Conservation (phyloP, 768 basidiomycete species). For the Lentinula sp. region DNA sequence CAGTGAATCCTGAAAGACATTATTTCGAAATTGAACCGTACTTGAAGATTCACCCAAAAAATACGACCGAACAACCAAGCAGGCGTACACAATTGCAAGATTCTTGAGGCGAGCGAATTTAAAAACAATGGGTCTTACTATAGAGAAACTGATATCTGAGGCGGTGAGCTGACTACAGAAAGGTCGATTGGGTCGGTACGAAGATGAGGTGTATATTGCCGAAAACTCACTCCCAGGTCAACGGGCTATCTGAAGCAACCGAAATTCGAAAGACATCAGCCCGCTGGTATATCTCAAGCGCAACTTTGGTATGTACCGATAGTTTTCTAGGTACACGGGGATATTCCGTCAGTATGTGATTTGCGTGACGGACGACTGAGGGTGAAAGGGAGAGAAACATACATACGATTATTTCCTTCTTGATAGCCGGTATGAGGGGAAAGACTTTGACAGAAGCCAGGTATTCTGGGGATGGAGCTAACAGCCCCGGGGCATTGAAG, state of each 20-base stretch:
- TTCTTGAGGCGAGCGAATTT: conserved; percentile 52
- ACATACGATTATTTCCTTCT: conserved; percentile 64
- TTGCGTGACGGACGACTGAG: conserved; percentile 13
- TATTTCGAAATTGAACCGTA: neutral
- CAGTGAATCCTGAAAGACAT: neutral
- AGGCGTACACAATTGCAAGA: conserved; percentile 54
- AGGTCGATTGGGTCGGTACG: neutral
- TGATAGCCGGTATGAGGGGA: conserved; percentile 71
- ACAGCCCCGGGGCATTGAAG: conserved; percentile 19
- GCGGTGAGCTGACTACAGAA: conserved; percentile 67
- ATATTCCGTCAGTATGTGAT: conserved; percentile 4
- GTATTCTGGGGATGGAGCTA: conserved; percentile 52
- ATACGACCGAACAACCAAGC: conserved; percentile 72
- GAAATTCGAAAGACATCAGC: neutral
- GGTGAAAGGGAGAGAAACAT: conserved; percentile 9
- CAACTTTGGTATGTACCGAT: conserved; percentile 31
- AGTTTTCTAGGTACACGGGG: conserved; percentile 23
- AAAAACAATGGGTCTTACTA: conserved; percentile 70
- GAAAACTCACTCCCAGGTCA: conserved; percentile 73
- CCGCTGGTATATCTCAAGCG: conserved; percentile 3
- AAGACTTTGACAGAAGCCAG: conserved; percentile 68
- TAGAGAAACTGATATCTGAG: conserved; percentile 74
- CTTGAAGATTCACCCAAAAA: conserved; percentile 45
- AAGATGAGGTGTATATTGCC: conserved; percentile 1
- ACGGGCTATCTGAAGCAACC: conserved; percentile 49